Evolutionary conservation across 2,329 filamentous ascomycete species (phyloP), one percentile per base, ranked within the genome.

Genomic region (Colletotrichum neosansevieriae): DNA sequence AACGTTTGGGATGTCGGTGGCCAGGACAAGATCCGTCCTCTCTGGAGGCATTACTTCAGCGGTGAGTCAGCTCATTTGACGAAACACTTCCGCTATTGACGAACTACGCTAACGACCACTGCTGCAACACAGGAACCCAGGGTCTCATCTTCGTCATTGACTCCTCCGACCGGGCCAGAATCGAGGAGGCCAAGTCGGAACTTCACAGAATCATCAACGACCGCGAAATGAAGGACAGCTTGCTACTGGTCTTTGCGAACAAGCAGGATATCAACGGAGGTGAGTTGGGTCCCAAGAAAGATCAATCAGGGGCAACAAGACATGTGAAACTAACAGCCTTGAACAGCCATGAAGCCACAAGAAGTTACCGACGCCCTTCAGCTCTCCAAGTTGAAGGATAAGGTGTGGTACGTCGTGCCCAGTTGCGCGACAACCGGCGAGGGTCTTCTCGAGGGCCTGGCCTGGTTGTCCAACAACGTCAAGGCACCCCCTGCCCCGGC

Each of bases 1-100:
- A 98, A 97, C 77, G 95, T 98, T 72, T 98, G 95, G 95, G 95
- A 98, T 85, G 95, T 98, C 69, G 95, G 95, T 82, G 95, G 95
- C 73, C 95, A 98, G 86, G 95, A 98, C 88, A 98, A 98, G 91
- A 98, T 98, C 78, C 89, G 95, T 73, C 95, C 95, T 71, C 85
- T 98, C 70, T 98, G 95, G 95, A 91, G 95, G 83, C 95, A 98
- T 86, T 98, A 98, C 85, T 98, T 97, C 79, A 92, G 90, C 74
- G 92, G 91, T 90, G 80, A 76, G 87, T 19, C 11, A 11, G 29
- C 29, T 6, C 29, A 29, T 29, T 29, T 29, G 29, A 29, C 29
- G 29, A 29, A 29, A 29, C 15, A 67, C 69, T 40, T 40, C 15
- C 13, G 10, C 44, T 53, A 21, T 3, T 17, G 34, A 21, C 40